Evolutionary conservation across 306 rosid genomes (phyloP).

Genomic region (Mimosa pudica): DNA sequence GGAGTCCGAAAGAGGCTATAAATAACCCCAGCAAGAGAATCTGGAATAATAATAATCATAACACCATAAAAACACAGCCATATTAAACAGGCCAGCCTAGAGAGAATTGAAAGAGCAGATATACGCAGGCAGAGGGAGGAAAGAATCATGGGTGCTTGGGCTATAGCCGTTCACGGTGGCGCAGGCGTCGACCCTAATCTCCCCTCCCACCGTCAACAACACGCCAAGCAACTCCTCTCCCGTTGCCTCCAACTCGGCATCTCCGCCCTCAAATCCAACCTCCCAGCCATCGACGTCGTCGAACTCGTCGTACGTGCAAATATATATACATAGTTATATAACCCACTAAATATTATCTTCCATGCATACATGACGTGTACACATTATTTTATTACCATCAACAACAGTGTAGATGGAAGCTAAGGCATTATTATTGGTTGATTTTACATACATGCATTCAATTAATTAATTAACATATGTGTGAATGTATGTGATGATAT

Average conservation of each 20-base stretch:
- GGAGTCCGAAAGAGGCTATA: no score
- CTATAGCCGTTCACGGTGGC: slow-evolving; percentile 95
- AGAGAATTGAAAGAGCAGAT: no score
- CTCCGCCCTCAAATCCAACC: slow-evolving; percentile 66
- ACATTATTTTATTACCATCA: no score
- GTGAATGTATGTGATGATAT: neutral
- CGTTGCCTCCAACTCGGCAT: slow-evolving; percentile 85
- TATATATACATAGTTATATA: no score
- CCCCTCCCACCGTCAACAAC: slow-evolving; percentile 74
- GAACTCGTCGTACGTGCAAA: slow-evolving; percentile 74
- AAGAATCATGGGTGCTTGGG: slow-evolving; percentile 69
- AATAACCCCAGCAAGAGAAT: no score
- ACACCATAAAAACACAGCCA: no score
- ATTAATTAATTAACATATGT: no score
- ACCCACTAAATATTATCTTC: no score
- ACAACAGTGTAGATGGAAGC: no score
- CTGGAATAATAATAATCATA: no score
- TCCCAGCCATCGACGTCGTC: slow-evolving; percentile 82
- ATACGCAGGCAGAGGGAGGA: neutral
- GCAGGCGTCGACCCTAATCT: slow-evolving; percentile 98
- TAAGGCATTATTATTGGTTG: neutral
- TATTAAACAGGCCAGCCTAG: no score
- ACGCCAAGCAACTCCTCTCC: slow-evolving; percentile 81
- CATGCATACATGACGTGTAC: neutral
- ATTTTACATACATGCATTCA: neutral